Evolutionary conservation across 257 asterid genomes (phyloP), one percentile per base, ranked within the genome.

Genomic region (Perilla frutescens): DNA sequence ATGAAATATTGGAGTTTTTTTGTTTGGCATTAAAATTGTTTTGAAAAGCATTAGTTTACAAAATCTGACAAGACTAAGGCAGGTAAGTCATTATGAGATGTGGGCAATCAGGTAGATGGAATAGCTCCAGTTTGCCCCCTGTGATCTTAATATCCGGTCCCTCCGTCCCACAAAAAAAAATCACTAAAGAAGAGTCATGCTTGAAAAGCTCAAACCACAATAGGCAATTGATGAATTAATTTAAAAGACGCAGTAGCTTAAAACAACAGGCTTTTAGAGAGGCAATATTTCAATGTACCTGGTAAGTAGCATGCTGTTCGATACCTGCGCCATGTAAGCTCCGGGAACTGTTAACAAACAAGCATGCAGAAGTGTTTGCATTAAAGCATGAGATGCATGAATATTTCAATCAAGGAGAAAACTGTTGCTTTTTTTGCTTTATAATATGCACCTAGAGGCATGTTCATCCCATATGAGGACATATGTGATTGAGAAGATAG

Each of bases 321-420:
- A 14, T 55, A 79, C 84, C 69, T 84, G 92, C 15, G 81, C 87
- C 82, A 71, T 77, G 83, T 82, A 86, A 76, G 88, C 80, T 69
- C 87, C 90, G 73, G 80, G 71, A 82, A 72, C 75, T 84, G 70
- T 56, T 66, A 58, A 66, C 45, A 9, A 44, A 60, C 6, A 62
- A 66, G n/a, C 69, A 79, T 50, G 71, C 39, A 32, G 59, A 4
- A 49, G 8, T 29, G 26, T 54, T 13, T 9, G 40, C 48, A 51
- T 65, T 5, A 50, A 3, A 4, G 20, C 39, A 44, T 3, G 20
- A 43, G 11, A 49, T 44, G 8, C 0, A 55, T 6, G 71, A 48
- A 56, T 34, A 14, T 68, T 40, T n/a, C 58, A 67, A 61, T 14
- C 40, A 32, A 1, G 2, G 49, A 26, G 2, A 29, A 32, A 53